phyloP scores from a whole-genome alignment of 2,329 filamentous ascomycete genomes.

The Aspergillus tamarii region DNA sequence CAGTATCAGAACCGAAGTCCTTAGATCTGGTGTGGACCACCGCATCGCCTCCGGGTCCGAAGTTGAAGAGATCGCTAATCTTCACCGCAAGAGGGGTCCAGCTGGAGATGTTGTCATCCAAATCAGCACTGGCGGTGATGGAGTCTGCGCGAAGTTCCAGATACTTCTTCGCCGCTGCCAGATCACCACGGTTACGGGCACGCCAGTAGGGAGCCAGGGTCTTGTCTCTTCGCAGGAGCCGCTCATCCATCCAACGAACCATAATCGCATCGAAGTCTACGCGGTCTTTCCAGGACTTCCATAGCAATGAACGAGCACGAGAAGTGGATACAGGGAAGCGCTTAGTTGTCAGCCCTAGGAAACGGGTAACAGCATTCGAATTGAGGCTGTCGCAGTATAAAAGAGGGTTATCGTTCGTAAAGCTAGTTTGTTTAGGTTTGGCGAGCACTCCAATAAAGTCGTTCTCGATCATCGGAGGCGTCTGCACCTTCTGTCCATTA shows the following conservation, averaged over 20 bases:
- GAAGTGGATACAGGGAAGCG: slow-evolving; percentile 50
- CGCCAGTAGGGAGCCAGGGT: slow-evolving; percentile 52
- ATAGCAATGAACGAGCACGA: slow-evolving; percentile 53
- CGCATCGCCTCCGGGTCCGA: slow-evolving; percentile 57
- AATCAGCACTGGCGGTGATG: slow-evolving; percentile 55
- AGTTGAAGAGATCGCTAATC: slow-evolving; percentile 55
- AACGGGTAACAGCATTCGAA: slow-evolving; percentile 36
- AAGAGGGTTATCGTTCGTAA: slow-evolving; percentile 57
- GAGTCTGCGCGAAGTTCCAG: slow-evolving; percentile 52
- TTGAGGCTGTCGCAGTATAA: slow-evolving; percentile 49
- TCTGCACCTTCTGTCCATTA: slow-evolving; percentile 55
- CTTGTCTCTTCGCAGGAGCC: slow-evolving; percentile 51
- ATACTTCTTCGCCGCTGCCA: slow-evolving; percentile 48
- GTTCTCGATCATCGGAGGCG: slow-evolving; percentile 58
- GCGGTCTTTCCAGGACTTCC: slow-evolving; percentile 54
- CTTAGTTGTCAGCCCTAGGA: slow-evolving; percentile 38
- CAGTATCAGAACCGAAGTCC: slow-evolving; percentile 53
- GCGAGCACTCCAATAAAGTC: slow-evolving; percentile 48
- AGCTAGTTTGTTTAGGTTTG: slow-evolving; percentile 48
- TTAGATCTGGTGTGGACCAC: slow-evolving; percentile 55
- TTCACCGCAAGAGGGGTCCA: slow-evolving; percentile 58
- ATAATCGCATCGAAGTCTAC: slow-evolving; percentile 53
- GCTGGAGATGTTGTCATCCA: slow-evolving; percentile 55
- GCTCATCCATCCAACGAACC: slow-evolving; percentile 56
- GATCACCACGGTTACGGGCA: slow-evolving; percentile 47